Evolutionary conservation across 2,329 filamentous ascomycete genomes (phyloP), one percentile per base, ranked within the genome.

Genomic region (Epicoccum nigrum): DNA sequence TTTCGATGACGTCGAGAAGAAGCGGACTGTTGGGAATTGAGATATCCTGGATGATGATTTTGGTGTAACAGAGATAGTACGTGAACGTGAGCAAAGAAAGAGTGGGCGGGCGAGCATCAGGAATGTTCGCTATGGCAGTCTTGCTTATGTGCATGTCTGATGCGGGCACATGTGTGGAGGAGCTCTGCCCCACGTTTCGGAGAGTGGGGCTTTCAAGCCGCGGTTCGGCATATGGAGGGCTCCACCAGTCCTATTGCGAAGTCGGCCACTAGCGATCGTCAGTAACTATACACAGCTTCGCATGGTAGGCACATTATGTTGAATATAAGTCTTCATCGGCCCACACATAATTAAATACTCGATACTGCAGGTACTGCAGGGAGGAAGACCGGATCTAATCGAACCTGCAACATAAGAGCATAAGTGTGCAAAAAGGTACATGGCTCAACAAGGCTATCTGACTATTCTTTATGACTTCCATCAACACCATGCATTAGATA

Each of bases 151-250:
- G 38, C 20, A 30, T 13, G 21, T 44, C 39, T 21, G 43, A 25
- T 28, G 27, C 28, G 28, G 28, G 28, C 23, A 11, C 11, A 12
- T 11, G 19, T 46, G 49, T 46, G 49, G 49, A 43, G 49, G 28
- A 38, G 38, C 27, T 39, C 45, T 46, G 49, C 49, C 42, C 49
- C 49, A 52, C 49, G 35, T 41, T 34, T 13, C 13, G n/a, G n/a
- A n/a, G n/a, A 13, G 35, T 41, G 41, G 42, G 47, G 46, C 30
- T 9, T 9, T 9, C 3, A 9, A 25, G 23, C 23, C 23, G 47
- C 23, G 2, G 20, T 40, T 12, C 21, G 7, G 16, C 16, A 6
- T 39, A 23, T 37, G 4, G 28, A 30, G 28, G 13, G 28, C 28
- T 30, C 28, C 28, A 30, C 28, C 11, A 30, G 11, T 30, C 7